Base-by-base conservation (phyloP, 1,139 yeast genomes). In the Kodamaea alishanica region DNA sequence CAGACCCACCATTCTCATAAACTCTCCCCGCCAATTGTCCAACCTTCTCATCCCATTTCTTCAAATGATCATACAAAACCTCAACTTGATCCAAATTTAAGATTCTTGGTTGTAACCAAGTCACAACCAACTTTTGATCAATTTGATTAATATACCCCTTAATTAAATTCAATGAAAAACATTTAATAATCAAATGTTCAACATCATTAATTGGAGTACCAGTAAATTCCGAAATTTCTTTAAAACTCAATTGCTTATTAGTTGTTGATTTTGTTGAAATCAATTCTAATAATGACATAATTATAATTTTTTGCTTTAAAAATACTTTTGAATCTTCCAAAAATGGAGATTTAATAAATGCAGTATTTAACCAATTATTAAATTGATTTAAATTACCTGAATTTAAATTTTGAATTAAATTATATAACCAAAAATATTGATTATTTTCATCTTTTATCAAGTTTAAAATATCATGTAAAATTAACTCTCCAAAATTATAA, bases 101-200 rank as follows among this genome's bases (percentile, higher is more conserved):
- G 40, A 89, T 87, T 55, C 97, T 77, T 40, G 98, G 97, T 67
- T 92, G 97, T 46, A 90, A 82, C 97, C 98, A 92, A 20, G 87
- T 81, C 39, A 92, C 81, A 24, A 84, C 79, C 46, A 92, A 86
- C 8, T 82, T 66, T 57, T 83, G 78, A 40, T 79, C 78, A 35
- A 89, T 88, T 66, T 92, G 96, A 59, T 92, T 95, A 53, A 92
- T 92, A 39, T 77, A 73, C 7, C 98, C 98, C 61, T 81, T 79
- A 52, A 92, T 75, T 51, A 94, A 73, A 12, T 86, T 86, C 45
- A 92, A 69, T 43, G 94, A 81, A 47, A 94, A 79, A 34, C 97
- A 92, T 67, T 87, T 87, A 82, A 94, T 92, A 32, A 92, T 84
- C 55, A 92, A 71, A 53, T 83, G 85, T 65, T 94, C 98, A 32